Conservation (phyloP, 805 yeast species). For the Ogataea trehaloabstinens region DNA sequence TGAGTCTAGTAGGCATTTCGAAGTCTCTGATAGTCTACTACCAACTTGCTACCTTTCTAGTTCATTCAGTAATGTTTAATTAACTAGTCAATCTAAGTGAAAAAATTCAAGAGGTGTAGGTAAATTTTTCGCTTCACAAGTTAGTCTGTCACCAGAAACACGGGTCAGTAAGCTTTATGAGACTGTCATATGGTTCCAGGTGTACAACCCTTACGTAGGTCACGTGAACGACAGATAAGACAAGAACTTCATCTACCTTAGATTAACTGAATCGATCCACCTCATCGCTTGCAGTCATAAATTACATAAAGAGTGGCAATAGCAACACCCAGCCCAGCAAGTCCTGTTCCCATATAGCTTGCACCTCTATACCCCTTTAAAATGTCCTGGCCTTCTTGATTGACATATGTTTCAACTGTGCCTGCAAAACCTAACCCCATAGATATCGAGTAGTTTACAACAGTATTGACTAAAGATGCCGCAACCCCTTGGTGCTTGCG, state of each 20-base stretch:
- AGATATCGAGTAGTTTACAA: slow-evolving; percentile 1
- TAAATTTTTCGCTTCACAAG: no score
- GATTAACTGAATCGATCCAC: neutral
- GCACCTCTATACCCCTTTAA: neutral
- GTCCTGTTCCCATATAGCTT: neutral
- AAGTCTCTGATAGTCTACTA: no score
- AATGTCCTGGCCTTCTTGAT: neutral
- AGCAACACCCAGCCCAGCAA: neutral
- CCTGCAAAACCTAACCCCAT: slow-evolving; percentile 1
- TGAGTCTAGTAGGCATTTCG: slow-evolving; percentile 97
- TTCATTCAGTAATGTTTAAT: no score
- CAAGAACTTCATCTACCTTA: no score
- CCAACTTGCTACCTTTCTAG: no score
- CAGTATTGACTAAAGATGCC: slow-evolving; percentile 1
- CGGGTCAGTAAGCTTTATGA: no score
- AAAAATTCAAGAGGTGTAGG: no score
- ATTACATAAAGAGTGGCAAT: neutral
- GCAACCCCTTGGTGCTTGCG: slow-evolving; percentile 1
- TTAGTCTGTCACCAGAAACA: no score
- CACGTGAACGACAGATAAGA: slow-evolving; percentile 8
- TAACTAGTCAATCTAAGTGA: no score
- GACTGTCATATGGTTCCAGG: neutral
- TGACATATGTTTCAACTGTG: neutral
- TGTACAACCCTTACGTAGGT: slow-evolving; percentile 6
- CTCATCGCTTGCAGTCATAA: neutral